Conservation (phyloP, 352 stramenopile genomes). For the Phytophthora syringae region DNA sequence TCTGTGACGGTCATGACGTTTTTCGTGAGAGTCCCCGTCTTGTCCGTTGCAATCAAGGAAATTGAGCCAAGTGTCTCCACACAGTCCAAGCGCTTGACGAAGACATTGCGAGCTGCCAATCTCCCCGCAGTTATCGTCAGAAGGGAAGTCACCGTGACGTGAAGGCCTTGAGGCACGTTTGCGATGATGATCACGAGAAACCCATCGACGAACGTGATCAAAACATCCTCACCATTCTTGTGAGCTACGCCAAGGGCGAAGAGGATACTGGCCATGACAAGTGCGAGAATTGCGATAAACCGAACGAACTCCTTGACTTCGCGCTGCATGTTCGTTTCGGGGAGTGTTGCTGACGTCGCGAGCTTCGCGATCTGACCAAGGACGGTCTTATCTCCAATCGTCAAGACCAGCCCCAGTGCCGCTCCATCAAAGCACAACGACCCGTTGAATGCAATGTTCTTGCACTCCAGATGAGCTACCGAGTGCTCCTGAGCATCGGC, state of each 20-base stretch:
- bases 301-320: constrained; percentile 55
- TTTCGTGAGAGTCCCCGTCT: too few species aligned
- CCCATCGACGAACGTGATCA: constrained; percentile 52
- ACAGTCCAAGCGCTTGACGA: constrained; percentile 89
- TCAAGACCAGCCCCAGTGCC: constrained; percentile 49
- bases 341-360: constrained; percentile 35
- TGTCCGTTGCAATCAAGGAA: constrained; percentile 90
- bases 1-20: constrained; percentile 69
- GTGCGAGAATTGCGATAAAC: constrained; percentile 47
- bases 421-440: constrained; percentile 56
- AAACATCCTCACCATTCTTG: constrained; percentile 42
- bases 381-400: constrained; percentile 61
- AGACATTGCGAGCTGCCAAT: constrained; percentile 83
- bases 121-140: constrained; percentile 88
- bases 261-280: constrained; percentile 38
- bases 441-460: constrained; percentile 55
- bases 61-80: constrained; percentile 92
- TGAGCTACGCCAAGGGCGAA: constrained; percentile 44
- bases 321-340: constrained; percentile 53
- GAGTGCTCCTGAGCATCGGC: constrained; percentile 27
- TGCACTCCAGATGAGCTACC: constrained; percentile 47
- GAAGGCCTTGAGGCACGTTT: constrained; percentile 88
- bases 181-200: constrained; percentile 64
- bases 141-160: constrained; percentile 87
- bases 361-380: constrained; percentile 59